phyloP scores from a whole-genome alignment of 2,329 filamentous ascomycete species.

The Botryosphaeria dothidea region DNA sequence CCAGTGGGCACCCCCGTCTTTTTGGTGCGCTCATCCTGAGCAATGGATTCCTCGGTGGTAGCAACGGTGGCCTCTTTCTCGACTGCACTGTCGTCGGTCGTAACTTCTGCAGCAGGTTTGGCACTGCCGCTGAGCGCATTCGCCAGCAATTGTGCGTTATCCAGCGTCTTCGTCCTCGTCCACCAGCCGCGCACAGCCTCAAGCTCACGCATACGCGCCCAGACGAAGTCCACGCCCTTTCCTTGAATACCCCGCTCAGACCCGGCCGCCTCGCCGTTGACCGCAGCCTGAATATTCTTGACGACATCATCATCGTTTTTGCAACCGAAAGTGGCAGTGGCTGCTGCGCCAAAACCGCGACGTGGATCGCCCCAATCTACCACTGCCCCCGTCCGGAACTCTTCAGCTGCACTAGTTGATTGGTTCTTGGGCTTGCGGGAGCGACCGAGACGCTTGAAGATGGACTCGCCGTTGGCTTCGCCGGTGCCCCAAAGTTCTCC shows the following conservation, averaged over 20 bases:
- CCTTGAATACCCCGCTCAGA: slow-evolving; percentile 38
- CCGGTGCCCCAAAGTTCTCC: slow-evolving; percentile 82
- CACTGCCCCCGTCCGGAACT: slow-evolving; percentile 68
- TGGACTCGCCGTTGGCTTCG: slow-evolving; percentile 78
- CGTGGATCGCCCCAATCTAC: slow-evolving; percentile 88
- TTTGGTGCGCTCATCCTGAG: neutral
- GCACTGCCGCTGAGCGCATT: slow-evolving; percentile 5
- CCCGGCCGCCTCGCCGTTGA: neutral
- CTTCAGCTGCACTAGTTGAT: slow-evolving; percentile 35
- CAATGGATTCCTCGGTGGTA: neutral
- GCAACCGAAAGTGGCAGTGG: slow-evolving; percentile 58
- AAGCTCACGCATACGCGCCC: slow-evolving; percentile 63
- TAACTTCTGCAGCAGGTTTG: neutral
- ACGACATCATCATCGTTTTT: slow-evolving; percentile 60
- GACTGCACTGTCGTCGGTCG: neutral
- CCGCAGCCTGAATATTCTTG: slow-evolving; percentile 45
- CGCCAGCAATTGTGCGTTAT: slow-evolving; percentile 31
- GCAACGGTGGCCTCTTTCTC: neutral
- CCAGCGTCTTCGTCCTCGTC: slow-evolving; percentile 48
- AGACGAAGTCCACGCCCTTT: slow-evolving; percentile 62
- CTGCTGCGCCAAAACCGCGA: slow-evolving; percentile 59
- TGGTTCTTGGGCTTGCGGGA: slow-evolving; percentile 52
- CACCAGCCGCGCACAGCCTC: slow-evolving; percentile 63
- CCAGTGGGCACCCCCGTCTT: neutral
- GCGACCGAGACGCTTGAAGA: slow-evolving; percentile 76